These are phyloP conservation scores for Leucoagaricus sp. DNA, from an alignment of 1,284 basidiomycete species.

Conservation along the genomic window DNA sequence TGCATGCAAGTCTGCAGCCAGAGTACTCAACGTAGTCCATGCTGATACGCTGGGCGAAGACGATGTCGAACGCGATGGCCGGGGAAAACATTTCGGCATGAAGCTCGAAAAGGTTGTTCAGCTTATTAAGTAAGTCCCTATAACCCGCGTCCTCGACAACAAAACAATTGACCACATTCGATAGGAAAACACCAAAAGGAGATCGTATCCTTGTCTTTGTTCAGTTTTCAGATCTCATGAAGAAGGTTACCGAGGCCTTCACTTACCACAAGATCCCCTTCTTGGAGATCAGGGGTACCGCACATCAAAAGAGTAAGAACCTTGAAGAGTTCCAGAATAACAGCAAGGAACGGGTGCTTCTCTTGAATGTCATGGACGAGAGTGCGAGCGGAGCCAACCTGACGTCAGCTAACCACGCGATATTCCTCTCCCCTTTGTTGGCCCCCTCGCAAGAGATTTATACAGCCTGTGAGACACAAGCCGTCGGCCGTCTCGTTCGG, in stretches of 20 bases:
- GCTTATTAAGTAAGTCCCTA: constrained; percentile 69
- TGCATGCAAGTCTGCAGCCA: constrained; percentile 73
- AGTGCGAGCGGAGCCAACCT: constrained; percentile 92
- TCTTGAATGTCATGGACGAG: constrained; percentile 92
- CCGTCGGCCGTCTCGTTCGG: constrained; percentile 84
- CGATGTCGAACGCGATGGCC: constrained; percentile 69
- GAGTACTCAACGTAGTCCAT: constrained; percentile 78
- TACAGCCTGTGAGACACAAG: constrained; percentile 86
- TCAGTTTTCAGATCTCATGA: constrained; percentile 91
- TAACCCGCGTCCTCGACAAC: neutral
- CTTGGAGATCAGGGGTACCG: constrained; percentile 82
- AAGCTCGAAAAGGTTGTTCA: constrained; percentile 87
- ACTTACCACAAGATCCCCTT: constrained; percentile 71
- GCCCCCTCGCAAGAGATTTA: constrained; percentile 81
- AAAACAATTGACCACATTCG: constrained; percentile 17
- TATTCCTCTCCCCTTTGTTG: constrained; percentile 91
- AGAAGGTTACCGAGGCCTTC: constrained; percentile 87
- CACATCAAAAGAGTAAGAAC: constrained; percentile 75
- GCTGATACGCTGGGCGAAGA: constrained; percentile 84
- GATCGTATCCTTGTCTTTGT: constrained; percentile 92
- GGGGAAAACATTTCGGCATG: constrained; percentile 83
- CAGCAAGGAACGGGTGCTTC: constrained; percentile 75
- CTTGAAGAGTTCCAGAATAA: constrained; percentile 84
- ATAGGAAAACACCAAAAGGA: constrained; percentile 63
- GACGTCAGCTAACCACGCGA: constrained; percentile 91